Evolutionary conservation across 2,329 filamentous ascomycete genomes (phyloP), one percentile per base, ranked within the genome.

Genomic region (Elsinoe perseae): DNA sequence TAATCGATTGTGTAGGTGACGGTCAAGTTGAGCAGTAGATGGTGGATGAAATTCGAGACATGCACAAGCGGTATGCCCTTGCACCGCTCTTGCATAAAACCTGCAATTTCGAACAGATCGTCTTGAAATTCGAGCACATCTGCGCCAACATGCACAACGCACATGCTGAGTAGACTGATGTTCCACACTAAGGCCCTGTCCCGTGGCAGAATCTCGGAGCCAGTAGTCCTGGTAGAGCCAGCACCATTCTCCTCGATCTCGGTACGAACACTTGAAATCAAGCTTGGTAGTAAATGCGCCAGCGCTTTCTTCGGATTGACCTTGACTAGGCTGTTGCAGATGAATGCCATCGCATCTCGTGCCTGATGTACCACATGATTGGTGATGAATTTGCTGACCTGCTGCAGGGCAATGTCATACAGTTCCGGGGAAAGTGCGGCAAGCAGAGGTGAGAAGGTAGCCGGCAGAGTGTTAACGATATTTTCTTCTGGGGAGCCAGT

Each of bases 161-260:
- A 93, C 92, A 98, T 98, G 68, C 91, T 95, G 4, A 98, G 80
- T 77, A 98, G 90, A 71, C 89, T 95, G 58, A 97, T 82, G 67
- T 97, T 89, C 95, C 95, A 98, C 0, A 98, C 91, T 14, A 98
- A 76, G 3, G 89, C 93, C 56, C 93, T 81, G 69, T 98, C 93
- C 62, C 93, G 83, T 7, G 93, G 93, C 16, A 98, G 78, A 42
- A 97, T 90, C 70, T 98, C 93, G 0, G 87, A 88, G 18, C 93
- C 93, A 56, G 89, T 95, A 57, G 90, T 97, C 64, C 93, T 82
- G 57, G 95, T 95, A 1, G 92, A 97, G 1, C 92, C 95, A 18
- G 93, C 93, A 50, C 92, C 89, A 68, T 97, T 98, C 70, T 92
- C 89, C 66, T 95, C 91, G 62, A 98, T 98, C 70, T 98, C 93